Percentiles rank a stretch among this genome's conserved stretches.
These are phyloP conservation scores for Spiraea crenata DNA, from an alignment of 331 rosid genomes.

Conservation along the genomic window DNA sequence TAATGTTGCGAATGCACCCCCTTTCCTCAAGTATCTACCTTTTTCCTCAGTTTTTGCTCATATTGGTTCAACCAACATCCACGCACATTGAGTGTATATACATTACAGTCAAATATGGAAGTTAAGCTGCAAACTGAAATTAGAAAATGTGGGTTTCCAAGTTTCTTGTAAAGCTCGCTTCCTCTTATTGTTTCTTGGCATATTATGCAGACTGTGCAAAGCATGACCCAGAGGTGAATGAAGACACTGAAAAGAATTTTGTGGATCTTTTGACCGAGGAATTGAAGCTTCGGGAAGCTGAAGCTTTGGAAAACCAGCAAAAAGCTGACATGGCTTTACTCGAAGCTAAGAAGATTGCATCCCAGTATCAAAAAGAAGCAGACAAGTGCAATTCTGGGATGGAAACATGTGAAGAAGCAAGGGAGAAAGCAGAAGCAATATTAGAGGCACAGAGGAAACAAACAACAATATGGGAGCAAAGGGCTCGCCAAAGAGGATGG, in stretches of 20 bases:
- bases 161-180: not conserved
- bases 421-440: slow-evolving; percentile 80
- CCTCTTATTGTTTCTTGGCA: slow-evolving; percentile 14
- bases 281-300: slow-evolving; percentile 69
- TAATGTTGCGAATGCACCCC: not conserved
- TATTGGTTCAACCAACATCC: slow-evolving; percentile 8
- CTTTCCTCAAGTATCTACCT: no score
- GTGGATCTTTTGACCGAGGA: slow-evolving; percentile 81
- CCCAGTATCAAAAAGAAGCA: slow-evolving; percentile 96
- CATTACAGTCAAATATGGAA: not conserved
- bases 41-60: not conserved
- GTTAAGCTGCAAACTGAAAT: not conserved
- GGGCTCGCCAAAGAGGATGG: slow-evolving; percentile 98
- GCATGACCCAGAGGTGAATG: slow-evolving; percentile 77
- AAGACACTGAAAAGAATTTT: slow-evolving; percentile 83
- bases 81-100: not conserved
- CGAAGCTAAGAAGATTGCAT: slow-evolving; percentile 91
- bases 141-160: not conserved
- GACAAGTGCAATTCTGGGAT: slow-evolving; percentile 97
- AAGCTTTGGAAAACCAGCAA: slow-evolving; percentile 65
- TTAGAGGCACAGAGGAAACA: slow-evolving; percentile 61
- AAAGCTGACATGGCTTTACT: slow-evolving; percentile 87
- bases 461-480: slow-evolving; percentile 75
- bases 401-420: slow-evolving; percentile 95
- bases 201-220: slow-evolving; percentile 76